Evolutionary conservation across 1,284 basidiomycete species (phyloP), one percentile per base, ranked within the genome.

Genomic region (Apiotrichum akiyoshidainum): DNA sequence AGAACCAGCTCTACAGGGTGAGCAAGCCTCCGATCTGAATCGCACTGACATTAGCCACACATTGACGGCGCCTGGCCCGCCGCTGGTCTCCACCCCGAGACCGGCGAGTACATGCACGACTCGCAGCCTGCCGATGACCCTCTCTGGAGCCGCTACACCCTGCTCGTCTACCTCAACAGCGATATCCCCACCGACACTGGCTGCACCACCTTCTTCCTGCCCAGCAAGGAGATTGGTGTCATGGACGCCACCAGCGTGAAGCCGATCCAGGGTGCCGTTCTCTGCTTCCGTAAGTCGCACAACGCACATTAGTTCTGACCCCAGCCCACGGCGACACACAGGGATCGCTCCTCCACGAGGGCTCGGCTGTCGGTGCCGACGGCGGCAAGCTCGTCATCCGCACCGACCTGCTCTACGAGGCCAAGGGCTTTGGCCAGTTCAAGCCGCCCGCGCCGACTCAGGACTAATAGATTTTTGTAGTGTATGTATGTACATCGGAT

Each of bases 11-110:
- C 31, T 83, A 83, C 61, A 69, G 82, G 52, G 78, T 78, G 61
- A 63, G 76, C 71, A n/a, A 26, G 13, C n/a, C 9, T 19, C 21
- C 19, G 54, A n/a, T n/a, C n/a, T n/a, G n/a, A n/a, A n/a, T 17
- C 54, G 51, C 3, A 49, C 57, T 57, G 31, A 61, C 34, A 13
- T 22, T 49, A 77, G 74, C 69, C 76, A 1, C 82, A 84, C 60
- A 82, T 83, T 57, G 83, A 84, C 66, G 83, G 83, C 17, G 82
- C 82, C 0, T 84, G 83, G 83, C 83, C 83, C 26, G 78, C 81
- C 1, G 81, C 81, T 0, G 81, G 81, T 1, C 69, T 83, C 7
- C 70, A 80, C 58, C 68, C 79, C 0, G 70, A 68, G 13, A 80
- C 81, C 5, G 77, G 79, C 21, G 75, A 80, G 61, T 84, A 84